Evolutionary conservation across 306 rosid species (phyloP), one percentile per base, ranked within the genome.

Genomic region (Quillaja saponaria): DNA sequence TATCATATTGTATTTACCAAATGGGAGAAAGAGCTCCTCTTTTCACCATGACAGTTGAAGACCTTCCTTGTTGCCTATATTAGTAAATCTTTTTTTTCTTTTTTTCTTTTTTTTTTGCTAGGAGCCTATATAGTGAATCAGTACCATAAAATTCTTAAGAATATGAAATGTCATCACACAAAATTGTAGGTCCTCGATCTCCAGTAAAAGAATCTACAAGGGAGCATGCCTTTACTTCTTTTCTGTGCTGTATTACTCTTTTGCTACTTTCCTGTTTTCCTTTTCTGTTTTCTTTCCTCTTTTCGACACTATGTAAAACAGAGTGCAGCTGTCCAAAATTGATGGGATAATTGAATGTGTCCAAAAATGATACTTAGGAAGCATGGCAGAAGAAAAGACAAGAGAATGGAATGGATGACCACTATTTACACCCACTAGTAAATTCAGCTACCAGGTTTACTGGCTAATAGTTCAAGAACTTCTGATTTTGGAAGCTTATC

Each of bases 191-290:
- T 52, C 6, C 33, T 28, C 35, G 2, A 52, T 21, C 14, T 52
- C 13, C 58, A 1, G n/a, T 11, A 16, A 28, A 31, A 15, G 33
- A 62, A n/a, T 49, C 49, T 66, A 49, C 55, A 55, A 65, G 69
- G 72, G 66, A 70, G 71, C 47, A 67, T 63, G 35, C 47, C 21
- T 64, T 68, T 64, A 68, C 78, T 53, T 58, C 71, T 69, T 66
- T 55, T 77, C 63, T 74, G 55, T 41, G 55, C 67, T 74, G 75
- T 74, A 69, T 55, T 64, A 72, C 31, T 25, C 31, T 25, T 25
- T 1, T 25, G 4, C 31, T 25, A 25, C 4, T 25, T 2, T 25
- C 2, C 4, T 25, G 4, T 31, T 53, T 53, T 64, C 66, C 62
- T 67, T n/a, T 64, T 57, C 52, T 40, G 19, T 8, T 50, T 56